Evolutionary conservation across 352 stramenopile species (phyloP), one percentile per base, ranked within the genome.

Genomic region (Plasmopara viticola): DNA sequence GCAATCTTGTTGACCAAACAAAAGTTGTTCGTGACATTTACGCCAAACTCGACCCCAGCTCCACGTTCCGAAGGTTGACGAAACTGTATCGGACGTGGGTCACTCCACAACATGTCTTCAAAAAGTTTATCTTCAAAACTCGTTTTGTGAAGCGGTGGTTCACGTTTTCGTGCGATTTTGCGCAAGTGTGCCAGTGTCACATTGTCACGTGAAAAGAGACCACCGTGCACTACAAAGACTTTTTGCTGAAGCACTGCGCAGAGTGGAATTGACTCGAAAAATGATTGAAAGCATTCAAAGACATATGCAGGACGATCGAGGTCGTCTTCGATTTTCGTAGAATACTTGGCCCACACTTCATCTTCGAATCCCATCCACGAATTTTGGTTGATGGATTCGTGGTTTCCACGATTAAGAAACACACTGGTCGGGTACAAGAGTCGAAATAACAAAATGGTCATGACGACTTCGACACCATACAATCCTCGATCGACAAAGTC

Each of bases 401-500:
- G 95, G 66, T 98, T 98, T 35, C 95, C 95, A 28, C 95, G 78
- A 69, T 98, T 98, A 5, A 98, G 44, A 43, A 77, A 91, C 5
- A 98, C 86, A 48, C 67, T 75, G 5, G 87, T 69, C 1, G 91
- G 90, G 56, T 94, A 92, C 40, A 94, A 39, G 9, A 90, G 49
- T 55, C 75, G 84, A 66, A 95, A 94, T 29, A 73, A 58, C 25
- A 88, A 47, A 25, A 91, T 60, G 13, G 74, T 90, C 66, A 90
- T 89, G 43, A 87, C 59, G 13, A 90, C 74, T 55, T 98, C 93
- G 0, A 81, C 80, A 54, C 91, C 90, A 52, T 96, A 87, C 35
- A 76, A 61, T 0, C 95, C 95, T 17, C 95, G 79, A 58, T 98
- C 95, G 34, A 98, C 95, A 65, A 98, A 98, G 59, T 98, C 94